These are phyloP conservation scores for Dendrobium chrysotoxum DNA, from an alignment of 106 monocot genomes.

Conservation along the genomic window DNA sequence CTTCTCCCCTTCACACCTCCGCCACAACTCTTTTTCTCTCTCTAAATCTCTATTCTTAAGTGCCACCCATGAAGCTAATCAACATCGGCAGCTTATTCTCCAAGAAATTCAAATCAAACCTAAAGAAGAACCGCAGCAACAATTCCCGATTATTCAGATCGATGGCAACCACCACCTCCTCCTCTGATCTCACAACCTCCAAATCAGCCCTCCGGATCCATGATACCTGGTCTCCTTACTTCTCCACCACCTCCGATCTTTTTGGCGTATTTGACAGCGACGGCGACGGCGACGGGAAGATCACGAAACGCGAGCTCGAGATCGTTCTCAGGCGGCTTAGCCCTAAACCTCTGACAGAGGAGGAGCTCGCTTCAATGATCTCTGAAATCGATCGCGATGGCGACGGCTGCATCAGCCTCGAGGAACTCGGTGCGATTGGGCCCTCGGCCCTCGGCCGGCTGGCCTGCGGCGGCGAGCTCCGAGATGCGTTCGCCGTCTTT, in stretches of 20 bases:
- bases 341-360: constrained; percentile 19
- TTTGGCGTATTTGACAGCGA: constrained; percentile 1
- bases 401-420: constrained; percentile 24
- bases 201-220: not conserved
- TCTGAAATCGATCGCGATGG: constrained; percentile 28
- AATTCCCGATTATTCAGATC: not conserved
- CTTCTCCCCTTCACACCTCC: not conserved
- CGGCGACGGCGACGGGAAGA: constrained; percentile 21
- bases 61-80: constrained; percentile 10
- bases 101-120: constrained; percentile 5
- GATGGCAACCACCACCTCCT: constrained; percentile 1
- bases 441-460: not conserved
- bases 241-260: not conserved
- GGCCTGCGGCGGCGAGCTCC: constrained; percentile 24
- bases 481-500: constrained; percentile 34
- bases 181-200: constrained; percentile 2
- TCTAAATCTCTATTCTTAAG: too few relatives aligned
- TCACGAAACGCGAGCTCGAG: constrained; percentile 23
- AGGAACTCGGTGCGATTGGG: constrained; percentile 8
- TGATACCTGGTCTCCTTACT: not conserved
- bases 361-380: constrained; percentile 28
- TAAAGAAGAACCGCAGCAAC: constrained; percentile 12
- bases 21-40: not conserved
- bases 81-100: constrained; percentile 5
- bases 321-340: constrained; percentile 20